Evolutionary conservation across 768 basidiomycete species (phyloP).

Genomic region (Boletus sensibilis): DNA sequence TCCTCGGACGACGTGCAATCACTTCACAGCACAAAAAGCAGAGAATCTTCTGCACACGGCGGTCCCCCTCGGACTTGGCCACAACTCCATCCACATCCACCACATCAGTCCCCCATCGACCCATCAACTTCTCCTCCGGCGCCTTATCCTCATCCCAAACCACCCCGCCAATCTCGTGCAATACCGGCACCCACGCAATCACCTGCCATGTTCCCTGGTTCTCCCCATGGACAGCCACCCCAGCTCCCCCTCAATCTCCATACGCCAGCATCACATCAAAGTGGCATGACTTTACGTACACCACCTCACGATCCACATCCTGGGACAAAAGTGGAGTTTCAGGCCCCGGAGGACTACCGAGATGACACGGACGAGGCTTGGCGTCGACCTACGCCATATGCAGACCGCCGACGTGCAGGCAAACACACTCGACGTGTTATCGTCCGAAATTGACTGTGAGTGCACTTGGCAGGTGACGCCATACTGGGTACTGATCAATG

Average conservation of each 20-base stretch:
- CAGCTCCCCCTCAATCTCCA: slow-evolving; percentile 38
- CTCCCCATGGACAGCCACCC: slow-evolving; percentile 33
- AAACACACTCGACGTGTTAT: slow-evolving; percentile 78
- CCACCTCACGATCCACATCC: slow-evolving; percentile 46
- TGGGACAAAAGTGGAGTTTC: slow-evolving; percentile 30
- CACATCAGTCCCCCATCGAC: slow-evolving; percentile 30
- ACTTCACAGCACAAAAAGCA: slow-evolving; percentile 29
- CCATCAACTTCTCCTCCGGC: slow-evolving; percentile 27
- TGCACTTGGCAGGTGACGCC: neutral
- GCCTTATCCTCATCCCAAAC: slow-evolving; percentile 36
- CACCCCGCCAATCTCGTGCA: slow-evolving; percentile 29
- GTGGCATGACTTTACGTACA: slow-evolving; percentile 39
- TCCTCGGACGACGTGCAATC: slow-evolving; percentile 13
- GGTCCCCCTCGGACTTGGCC: slow-evolving; percentile 31
- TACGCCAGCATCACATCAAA: slow-evolving; percentile 25
- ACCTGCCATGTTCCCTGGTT: slow-evolving; percentile 29
- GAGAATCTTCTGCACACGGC: slow-evolving; percentile 23
- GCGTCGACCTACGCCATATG: slow-evolving; percentile 69
- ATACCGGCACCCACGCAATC: slow-evolving; percentile 26
- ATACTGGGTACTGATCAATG: neutral
- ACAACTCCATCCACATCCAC: slow-evolving; percentile 31
- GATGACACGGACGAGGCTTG: slow-evolving; percentile 69
- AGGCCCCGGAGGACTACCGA: slow-evolving; percentile 46
- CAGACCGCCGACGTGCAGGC: slow-evolving; percentile 72
- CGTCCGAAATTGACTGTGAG: slow-evolving; percentile 39